Evolutionary conservation across 225 moss, liverwort and hornwort genomes (phyloP).

Genomic region (Pseudisothecium myosuroides): DNA sequence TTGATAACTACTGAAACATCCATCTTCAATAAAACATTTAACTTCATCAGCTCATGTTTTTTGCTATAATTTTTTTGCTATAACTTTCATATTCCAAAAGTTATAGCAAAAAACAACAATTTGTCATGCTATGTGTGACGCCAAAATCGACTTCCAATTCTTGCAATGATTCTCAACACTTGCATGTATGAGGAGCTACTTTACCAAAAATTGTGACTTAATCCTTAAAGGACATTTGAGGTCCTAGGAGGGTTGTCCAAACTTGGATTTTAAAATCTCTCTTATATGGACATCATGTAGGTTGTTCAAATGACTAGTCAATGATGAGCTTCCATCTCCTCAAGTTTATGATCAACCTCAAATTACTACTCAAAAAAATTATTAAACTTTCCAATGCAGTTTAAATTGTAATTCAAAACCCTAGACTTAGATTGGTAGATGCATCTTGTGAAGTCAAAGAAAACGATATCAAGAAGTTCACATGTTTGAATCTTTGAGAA

Average conservation of each 20-base stretch:
- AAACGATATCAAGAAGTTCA: neutral
- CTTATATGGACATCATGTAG: neutral
- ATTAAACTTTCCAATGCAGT: neutral
- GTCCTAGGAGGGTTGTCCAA: rapidly evolving
- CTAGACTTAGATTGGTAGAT: neutral
- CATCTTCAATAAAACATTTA: no score
- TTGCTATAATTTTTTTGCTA: no score
- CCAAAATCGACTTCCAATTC: no score
- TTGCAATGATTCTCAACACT: neutral
- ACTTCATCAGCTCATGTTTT: no score
- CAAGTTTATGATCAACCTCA: neutral
- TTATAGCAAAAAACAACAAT: no score
- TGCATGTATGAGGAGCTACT: rapidly evolving
- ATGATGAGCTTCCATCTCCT: neutral
- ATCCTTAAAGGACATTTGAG: neutral
- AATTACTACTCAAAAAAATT: neutral
- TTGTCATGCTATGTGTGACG: no score
- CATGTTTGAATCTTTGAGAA: neutral
- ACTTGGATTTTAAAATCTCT: neutral
- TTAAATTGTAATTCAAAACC: neutral
- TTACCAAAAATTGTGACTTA: neutral
- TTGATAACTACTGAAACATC: no score
- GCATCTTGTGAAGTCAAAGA: neutral
- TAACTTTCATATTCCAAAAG: no score
- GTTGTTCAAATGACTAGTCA: neutral